A percentile compares a stretch with the other conserved stretches of the same genome.
These are phyloP conservation scores for Penicillium arizonense DNA, from an alignment of 495 filamentous ascomycete species.

Conservation along the genomic window DNA sequence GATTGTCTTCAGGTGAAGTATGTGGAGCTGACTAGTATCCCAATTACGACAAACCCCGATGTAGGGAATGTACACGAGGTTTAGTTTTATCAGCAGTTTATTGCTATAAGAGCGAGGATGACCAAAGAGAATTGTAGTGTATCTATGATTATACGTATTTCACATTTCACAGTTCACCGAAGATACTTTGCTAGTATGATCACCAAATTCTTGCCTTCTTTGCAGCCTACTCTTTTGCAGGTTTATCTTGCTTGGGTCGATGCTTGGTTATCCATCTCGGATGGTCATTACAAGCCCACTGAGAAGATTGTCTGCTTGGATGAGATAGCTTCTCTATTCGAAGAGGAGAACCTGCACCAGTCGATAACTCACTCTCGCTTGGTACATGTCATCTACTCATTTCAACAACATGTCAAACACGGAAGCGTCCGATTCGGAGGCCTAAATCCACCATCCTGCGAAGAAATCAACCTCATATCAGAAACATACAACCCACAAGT, in stretches of 20 bases:
- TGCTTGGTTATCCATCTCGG: conserved; percentile 9
- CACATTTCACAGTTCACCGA: no score
- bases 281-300: neutral
- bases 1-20: no score
- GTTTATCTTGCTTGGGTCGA: conserved; percentile 17
- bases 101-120: no score
- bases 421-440: conserved; percentile 12
- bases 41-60: no score
- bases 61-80: no score
- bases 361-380: conserved; percentile 8
- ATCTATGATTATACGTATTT: no score
- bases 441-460: conserved; percentile 11
- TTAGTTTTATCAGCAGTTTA: no score
- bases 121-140: no score
- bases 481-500: conserved; percentile 16
- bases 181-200: conserved; percentile 3
- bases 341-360: conserved; percentile 4
- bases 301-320: neutral
- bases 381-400: conserved; percentile 4
- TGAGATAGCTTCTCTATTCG: conserved; percentile 5
- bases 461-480: conserved; percentile 15
- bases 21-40: no score
- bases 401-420: conserved; percentile 2
- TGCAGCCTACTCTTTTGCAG: conserved; percentile 7
- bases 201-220: neutral